Conservation (phyloP, 2,329 filamentous ascomycete species). For the Diaporthe sp. region DNA sequence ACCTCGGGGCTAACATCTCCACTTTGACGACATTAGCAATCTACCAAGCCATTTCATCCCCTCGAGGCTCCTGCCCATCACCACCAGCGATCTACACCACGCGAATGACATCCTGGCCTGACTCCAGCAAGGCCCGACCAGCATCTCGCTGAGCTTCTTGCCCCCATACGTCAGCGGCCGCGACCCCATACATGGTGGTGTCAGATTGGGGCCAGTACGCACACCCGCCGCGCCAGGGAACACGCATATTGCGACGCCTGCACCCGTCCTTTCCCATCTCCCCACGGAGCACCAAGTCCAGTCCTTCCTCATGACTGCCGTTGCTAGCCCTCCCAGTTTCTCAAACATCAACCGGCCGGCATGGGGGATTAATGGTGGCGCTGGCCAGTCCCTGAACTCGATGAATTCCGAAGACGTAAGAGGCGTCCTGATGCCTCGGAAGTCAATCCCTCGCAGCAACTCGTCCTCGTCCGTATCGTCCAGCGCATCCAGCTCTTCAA, state of each 20-base stretch:
- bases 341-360: slow-evolving; percentile 72
- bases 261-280: slow-evolving; percentile 40
- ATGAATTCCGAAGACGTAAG: slow-evolving; percentile 88
- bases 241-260: slow-evolving; percentile 40
- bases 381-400: slow-evolving; percentile 64
- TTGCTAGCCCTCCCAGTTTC: slow-evolving; percentile 75
- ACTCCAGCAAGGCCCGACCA: slow-evolving; percentile 18
- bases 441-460: slow-evolving; percentile 86
- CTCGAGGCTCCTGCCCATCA: slow-evolving; percentile 23
- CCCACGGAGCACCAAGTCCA: slow-evolving; percentile 38
- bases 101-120: slow-evolving; percentile 34
- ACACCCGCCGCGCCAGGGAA: slow-evolving; percentile 32
- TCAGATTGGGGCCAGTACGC: slow-evolving; percentile 39
- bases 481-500: slow-evolving; percentile 69
- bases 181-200: slow-evolving; percentile 44
- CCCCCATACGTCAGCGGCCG: slow-evolving; percentile 23
- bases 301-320: slow-evolving; percentile 72
- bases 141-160: slow-evolving; percentile 41
- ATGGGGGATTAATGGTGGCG: slow-evolving; percentile 72
- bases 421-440: slow-evolving; percentile 91
- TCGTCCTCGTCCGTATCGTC: slow-evolving; percentile 90
- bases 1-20: slow-evolving; percentile 39
- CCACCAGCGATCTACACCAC: slow-evolving; percentile 18
- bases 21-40: slow-evolving; percentile 36
- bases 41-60: slow-evolving; percentile 32